Evolutionary conservation across 441 rosid species (phyloP), one percentile per base, ranked within the genome.

Genomic region (Populus hybrid): DNA sequence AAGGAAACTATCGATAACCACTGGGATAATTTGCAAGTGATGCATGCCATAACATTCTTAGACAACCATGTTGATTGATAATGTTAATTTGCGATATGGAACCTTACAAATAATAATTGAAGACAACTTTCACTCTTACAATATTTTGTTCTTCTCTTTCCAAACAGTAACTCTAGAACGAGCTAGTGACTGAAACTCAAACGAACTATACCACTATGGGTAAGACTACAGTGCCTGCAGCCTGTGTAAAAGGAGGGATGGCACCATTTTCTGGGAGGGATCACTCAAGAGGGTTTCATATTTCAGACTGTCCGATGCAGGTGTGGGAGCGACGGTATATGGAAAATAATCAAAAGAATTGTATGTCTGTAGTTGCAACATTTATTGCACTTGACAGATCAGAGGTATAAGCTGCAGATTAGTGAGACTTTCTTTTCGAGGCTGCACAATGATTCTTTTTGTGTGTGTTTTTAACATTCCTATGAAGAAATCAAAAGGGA

Each of bases 301-400:
- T 64, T 0, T 26, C 28, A 7, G 29, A 12, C 28, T 24, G 31
- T 64, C 12, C 28, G 4, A 26, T n/a, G 4, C 29, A 1, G 68
- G 28, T 2, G 12, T 50, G 81, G 1, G 74, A 80, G 14, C 72
- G 21, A 79, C 74, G 23, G 29, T 21, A 53, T 14, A 64, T 21
- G 42, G 71, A 35, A 9, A 21, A 26, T 67, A 9, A 53, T 69
- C 23, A 35, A 68, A 18, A 64, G 35, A 36, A 64, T 56, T 36
- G 29, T 16, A 24, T n/a, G 35, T 14, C 56, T 45, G 56, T 74
- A 7, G 45, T 2, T 10, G 12, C 35, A 72, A 31, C 66, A 35
- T 21, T n/a, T 18, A 36, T 68, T 16, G 21, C 9, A 31, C 50
- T 2, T 4, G 36, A 21, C 24, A 42, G 16, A 16, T 23, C 53